Evolutionary conservation across 768 basidiomycete species (phyloP).

Genomic region (Gloeopeniophorella convolvens): DNA sequence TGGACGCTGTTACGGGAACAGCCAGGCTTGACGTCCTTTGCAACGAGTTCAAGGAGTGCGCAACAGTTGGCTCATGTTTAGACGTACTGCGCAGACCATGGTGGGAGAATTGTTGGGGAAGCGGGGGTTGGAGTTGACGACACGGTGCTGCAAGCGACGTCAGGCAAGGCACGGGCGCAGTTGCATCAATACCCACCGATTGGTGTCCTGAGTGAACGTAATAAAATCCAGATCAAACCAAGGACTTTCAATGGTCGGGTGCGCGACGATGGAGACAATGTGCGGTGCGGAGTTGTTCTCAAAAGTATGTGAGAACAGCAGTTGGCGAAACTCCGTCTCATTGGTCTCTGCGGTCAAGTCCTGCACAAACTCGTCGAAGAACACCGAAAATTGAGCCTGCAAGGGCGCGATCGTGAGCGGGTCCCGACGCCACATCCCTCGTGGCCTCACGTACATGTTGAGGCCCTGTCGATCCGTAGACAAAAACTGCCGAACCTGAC

Average conservation of each 20-base stretch:
- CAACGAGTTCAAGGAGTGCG: too few species aligned
- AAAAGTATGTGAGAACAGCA: slow-evolving; percentile 23
- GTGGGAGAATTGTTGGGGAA: too few species aligned
- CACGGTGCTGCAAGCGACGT: too few species aligned
- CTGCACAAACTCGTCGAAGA: slow-evolving; percentile 21
- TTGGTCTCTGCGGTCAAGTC: slow-evolving; percentile 20
- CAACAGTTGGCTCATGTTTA: too few species aligned
- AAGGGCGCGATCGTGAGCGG: neutral
- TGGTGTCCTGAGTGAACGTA: slow-evolving; percentile 13
- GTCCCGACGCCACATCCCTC: neutral
- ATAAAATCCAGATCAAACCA: slow-evolving; percentile 30
- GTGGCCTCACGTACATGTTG: slow-evolving; percentile 23
- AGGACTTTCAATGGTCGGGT: slow-evolving; percentile 8
- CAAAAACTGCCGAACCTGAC: slow-evolving; percentile 13
- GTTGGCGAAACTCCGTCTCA: slow-evolving; percentile 22
- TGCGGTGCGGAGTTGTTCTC: slow-evolving; percentile 11
- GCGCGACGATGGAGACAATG: slow-evolving; percentile 22
- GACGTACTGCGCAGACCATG: too few species aligned
- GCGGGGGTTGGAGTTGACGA: too few species aligned
- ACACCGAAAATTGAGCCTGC: slow-evolving; percentile 23
- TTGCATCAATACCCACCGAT: too few species aligned
- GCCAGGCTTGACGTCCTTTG: neutral
- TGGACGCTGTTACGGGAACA: neutral
- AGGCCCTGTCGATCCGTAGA: slow-evolving; percentile 28
- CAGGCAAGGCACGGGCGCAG: too few species aligned